These are phyloP conservation scores for Pholiota microspora DNA, from an alignment of 768 basidiomycete species.

Conservation along the genomic window DNA sequence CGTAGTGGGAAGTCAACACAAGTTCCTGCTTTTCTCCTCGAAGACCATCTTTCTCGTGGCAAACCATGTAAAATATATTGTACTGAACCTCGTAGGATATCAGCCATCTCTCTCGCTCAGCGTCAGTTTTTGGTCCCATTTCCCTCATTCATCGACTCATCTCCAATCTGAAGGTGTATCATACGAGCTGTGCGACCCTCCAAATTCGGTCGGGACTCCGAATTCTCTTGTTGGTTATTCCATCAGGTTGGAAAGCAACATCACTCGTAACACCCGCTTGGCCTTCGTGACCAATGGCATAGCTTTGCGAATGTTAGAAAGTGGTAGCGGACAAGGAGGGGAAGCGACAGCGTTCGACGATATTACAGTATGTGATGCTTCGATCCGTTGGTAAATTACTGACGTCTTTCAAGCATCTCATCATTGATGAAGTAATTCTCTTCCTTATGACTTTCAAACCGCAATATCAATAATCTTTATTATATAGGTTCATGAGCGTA, in stretches of 20 bases:
- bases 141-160: constrained; percentile 1
- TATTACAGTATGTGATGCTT: constrained; percentile 90
- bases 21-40: constrained; percentile 90
- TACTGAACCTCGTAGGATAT: constrained; percentile 94
- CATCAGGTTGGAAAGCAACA: constrained; percentile 88
- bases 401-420: constrained; percentile 66
- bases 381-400: no score
- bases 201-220: constrained; percentile 71
- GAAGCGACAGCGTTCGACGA: constrained; percentile 88
- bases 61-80: constrained; percentile 88
- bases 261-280: constrained; percentile 72
- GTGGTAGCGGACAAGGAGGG: constrained; percentile 65
- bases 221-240: constrained; percentile 91
- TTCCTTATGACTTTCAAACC: background rate
- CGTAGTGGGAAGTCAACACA: constrained; percentile 94
- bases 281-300: constrained; percentile 94
- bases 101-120: constrained; percentile 93
- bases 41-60: constrained; percentile 81
- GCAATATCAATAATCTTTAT: background rate
- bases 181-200: constrained; percentile 84
- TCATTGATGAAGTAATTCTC: constrained; percentile 81
- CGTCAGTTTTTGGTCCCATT: constrained; percentile 35
- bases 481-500: constrained; percentile 85
- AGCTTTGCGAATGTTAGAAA: constrained; percentile 95
- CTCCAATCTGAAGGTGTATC: constrained; percentile 56